phyloP scores from a whole-genome alignment of 495 filamentous ascomycete species.

The Choiromyces venosus region DNA sequence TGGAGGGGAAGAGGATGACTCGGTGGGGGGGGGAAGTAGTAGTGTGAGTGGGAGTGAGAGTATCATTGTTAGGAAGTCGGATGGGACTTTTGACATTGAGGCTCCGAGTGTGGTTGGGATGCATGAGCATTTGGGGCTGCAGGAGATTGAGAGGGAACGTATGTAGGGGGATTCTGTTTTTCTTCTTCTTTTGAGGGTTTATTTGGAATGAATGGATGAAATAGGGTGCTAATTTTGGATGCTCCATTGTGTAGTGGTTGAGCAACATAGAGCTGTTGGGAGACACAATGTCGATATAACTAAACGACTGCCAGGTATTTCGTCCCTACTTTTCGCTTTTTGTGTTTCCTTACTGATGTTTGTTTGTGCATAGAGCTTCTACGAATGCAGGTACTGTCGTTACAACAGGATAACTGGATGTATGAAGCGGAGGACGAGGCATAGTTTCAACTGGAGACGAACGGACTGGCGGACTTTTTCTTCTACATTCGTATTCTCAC shows the following conservation, averaged over 20 bases:
- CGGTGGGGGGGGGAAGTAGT: too few species aligned
- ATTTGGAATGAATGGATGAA: too few species aligned
- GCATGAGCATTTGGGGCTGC: conserved; percentile 50
- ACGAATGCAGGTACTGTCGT: conserved; percentile 53
- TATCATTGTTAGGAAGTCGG: conserved; percentile 69
- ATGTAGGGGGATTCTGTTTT: conserved; percentile 39
- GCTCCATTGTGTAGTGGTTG: conserved; percentile 18
- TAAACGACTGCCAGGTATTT: conserved; percentile 56
- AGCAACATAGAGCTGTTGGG: conserved; percentile 46
- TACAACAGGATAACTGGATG: conserved; percentile 88
- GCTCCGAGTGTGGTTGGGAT: conserved; percentile 52
- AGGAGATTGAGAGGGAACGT: conserved; percentile 48
- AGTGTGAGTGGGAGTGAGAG: background rate
- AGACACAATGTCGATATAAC: conserved; percentile 47
- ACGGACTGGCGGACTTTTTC: background rate
- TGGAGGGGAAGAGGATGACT: conserved; percentile 47
- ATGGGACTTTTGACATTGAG: conserved; percentile 68
- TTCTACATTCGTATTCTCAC: background rate
- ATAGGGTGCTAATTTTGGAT: conserved; percentile 34
- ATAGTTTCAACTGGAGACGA: background rate
- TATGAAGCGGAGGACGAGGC: conserved; percentile 64
- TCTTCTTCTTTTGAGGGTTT: conserved; percentile 29
- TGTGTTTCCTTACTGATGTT: background rate
- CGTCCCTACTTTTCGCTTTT: background rate
- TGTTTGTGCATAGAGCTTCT: conserved; percentile 34